Conservation (phyloP, 177 flowering plant species). For the Vitis hybrid region DNA sequence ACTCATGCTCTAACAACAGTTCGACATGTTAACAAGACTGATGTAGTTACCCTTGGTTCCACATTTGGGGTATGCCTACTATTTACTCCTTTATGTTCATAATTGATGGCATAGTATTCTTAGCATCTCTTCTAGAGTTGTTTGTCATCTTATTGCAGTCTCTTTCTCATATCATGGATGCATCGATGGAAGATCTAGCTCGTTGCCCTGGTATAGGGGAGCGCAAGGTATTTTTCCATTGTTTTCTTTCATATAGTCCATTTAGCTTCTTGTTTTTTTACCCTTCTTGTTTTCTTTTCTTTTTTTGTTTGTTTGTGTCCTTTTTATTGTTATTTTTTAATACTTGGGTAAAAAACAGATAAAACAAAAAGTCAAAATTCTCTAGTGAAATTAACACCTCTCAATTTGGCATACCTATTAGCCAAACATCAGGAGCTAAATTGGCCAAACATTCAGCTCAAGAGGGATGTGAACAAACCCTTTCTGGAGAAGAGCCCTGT, state of each 20-base stretch:
- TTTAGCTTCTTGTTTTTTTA: not conserved
- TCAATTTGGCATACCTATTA: too few relatives aligned
- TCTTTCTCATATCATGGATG: slow-evolving; percentile 86
- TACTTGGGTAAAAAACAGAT: too few relatives aligned
- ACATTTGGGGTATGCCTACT: slow-evolving; percentile 79
- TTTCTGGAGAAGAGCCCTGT: too few relatives aligned
- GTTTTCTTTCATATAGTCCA: not conserved
- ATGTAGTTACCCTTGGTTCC: slow-evolving; percentile 97
- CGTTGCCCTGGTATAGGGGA: slow-evolving; percentile 98
- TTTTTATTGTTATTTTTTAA: too few relatives aligned
- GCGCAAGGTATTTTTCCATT: slow-evolving; percentile 63
- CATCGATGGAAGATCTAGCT: slow-evolving; percentile 96
- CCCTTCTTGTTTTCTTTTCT: not conserved
- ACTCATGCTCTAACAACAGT: slow-evolving; percentile 76
- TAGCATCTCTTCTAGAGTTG: not conserved
- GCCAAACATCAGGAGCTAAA: too few relatives aligned
- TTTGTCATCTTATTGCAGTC: slow-evolving; percentile 49
- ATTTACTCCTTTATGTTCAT: not conserved
- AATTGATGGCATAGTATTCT: not conserved
- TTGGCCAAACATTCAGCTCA: too few relatives aligned
- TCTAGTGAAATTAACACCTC: too few relatives aligned
- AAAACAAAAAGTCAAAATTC: too few relatives aligned
- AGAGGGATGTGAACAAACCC: too few relatives aligned
- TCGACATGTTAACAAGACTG: slow-evolving; percentile 92
- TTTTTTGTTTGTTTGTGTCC: too few relatives aligned